These are phyloP conservation scores for Pleurotus citrinopileatus DNA, from an alignment of 768 basidiomycete species.

Conservation along the genomic window DNA sequence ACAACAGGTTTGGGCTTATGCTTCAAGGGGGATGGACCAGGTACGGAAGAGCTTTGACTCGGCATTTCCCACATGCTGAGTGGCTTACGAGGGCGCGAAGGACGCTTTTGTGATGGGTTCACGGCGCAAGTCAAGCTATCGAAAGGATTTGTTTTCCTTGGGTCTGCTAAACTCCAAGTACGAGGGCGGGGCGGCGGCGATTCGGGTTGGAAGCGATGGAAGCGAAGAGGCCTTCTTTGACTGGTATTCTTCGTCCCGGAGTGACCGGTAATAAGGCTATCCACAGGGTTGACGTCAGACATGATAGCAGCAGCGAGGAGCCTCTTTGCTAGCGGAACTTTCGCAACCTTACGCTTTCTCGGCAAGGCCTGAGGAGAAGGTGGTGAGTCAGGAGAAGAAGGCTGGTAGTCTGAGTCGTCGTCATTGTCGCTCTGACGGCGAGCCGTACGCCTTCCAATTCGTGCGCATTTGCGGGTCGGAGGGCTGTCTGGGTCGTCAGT, in stretches of 20 bases:
- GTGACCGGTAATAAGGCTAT: background rate
- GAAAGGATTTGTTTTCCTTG: conserved; percentile 4
- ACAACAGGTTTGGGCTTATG: background rate
- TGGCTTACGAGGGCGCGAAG: background rate
- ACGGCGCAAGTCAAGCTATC: background rate
- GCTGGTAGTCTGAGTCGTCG: conserved; percentile 4
- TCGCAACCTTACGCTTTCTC: background rate
- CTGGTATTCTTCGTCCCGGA: background rate
- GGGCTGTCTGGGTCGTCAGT: background rate
- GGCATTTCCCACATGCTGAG: background rate
- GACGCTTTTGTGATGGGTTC: background rate
- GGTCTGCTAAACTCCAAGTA: background rate
- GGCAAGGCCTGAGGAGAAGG: background rate
- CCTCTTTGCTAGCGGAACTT: background rate
- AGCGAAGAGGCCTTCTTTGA: background rate
- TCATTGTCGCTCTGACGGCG: background rate
- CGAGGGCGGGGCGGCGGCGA: background rate
- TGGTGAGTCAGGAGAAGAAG: background rate
- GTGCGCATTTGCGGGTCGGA: background rate
- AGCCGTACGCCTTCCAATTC: background rate
- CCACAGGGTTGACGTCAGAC: conserved; percentile 2
- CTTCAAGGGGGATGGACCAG: background rate
- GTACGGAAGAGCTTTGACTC: no score
- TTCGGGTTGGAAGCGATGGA: background rate
- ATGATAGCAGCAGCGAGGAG: conserved; percentile 1